Evolutionary conservation across 768 basidiomycete species (phyloP).

Genomic region (Tubosaeta sp.): DNA sequence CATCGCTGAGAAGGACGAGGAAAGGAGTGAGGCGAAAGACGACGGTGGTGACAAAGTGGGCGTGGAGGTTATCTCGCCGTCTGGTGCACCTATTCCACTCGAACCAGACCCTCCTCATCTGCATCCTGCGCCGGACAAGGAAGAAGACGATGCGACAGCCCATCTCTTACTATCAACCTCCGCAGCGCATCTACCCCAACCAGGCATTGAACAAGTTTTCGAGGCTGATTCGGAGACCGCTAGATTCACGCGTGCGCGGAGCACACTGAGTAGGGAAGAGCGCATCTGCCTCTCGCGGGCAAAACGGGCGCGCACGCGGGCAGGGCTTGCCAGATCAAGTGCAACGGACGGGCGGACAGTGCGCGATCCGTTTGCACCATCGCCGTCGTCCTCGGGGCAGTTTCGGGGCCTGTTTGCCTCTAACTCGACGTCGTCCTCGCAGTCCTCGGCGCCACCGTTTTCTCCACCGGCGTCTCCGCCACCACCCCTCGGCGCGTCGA

Average conservation of each 20-base stretch:
- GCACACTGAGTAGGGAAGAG: constrained; percentile 70
- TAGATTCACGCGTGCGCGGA: constrained; percentile 51
- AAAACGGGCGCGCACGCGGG: neutral
- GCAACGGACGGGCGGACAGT: neutral
- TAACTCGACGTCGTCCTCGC: too few relatives aligned
- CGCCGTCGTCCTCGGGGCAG: neutral
- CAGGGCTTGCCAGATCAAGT: neutral
- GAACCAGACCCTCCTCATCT: neutral
- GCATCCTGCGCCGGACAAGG: neutral
- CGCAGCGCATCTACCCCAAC: constrained; percentile 53
- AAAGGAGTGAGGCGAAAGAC: neutral
- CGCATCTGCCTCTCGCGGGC: constrained; percentile 60
- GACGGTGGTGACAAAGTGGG: neutral
- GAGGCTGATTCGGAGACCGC: constrained; percentile 52
- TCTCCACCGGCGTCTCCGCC: neutral
- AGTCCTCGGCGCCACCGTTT: neutral
- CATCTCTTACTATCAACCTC: constrained; percentile 53
- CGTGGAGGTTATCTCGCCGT: neutral
- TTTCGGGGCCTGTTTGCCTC: neutral
- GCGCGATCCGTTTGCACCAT: neutral
- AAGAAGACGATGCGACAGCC: constrained; percentile 45
- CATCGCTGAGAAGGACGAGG: neutral
- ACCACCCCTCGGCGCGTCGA: neutral
- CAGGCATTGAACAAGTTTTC: constrained; percentile 79
- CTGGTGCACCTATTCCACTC: neutral